phyloP scores from a whole-genome alignment of 73 alveolate genomes.

The Diophrys appendiculata region DNA sequence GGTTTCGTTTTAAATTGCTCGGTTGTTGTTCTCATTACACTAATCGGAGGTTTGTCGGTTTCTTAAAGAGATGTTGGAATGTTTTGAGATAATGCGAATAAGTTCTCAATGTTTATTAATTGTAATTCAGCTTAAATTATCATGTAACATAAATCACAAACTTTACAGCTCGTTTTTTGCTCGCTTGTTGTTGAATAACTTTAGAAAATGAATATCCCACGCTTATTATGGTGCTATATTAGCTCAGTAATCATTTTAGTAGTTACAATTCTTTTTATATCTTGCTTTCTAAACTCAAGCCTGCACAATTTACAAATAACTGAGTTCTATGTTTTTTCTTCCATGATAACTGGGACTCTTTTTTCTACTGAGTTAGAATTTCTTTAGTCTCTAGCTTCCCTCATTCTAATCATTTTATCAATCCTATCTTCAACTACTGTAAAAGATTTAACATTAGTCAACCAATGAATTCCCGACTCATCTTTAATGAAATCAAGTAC shows the following conservation, averaged over 20 bases:
- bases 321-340: constrained; percentile 28
- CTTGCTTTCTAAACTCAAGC: constrained; percentile 25
- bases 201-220: constrained; percentile 50
- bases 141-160: constrained; percentile 55
- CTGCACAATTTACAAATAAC: constrained; percentile 43
- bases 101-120: constrained; percentile 27
- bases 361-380: too few species aligned
- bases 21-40: constrained; percentile 10
- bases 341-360: too few species aligned
- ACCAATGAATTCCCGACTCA: constrained; percentile 28
- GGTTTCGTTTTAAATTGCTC: constrained; percentile 33
- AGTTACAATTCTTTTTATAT: constrained; percentile 41
- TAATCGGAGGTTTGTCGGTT: background rate
- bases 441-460: constrained; percentile 34
- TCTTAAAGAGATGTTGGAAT: constrained; percentile 32
- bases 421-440: constrained; percentile 9
- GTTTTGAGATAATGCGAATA: constrained; percentile 33
- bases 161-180: constrained; percentile 35
- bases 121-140: constrained; percentile 46
- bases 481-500: constrained; percentile 45
- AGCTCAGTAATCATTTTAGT: constrained; percentile 23
- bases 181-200: background rate
- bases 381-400: background rate
- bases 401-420: background rate
- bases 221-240: constrained; percentile 20